These are phyloP conservation scores for Solanum tarijense DNA, from an alignment of 257 asterid genomes.

Conservation along the genomic window DNA sequence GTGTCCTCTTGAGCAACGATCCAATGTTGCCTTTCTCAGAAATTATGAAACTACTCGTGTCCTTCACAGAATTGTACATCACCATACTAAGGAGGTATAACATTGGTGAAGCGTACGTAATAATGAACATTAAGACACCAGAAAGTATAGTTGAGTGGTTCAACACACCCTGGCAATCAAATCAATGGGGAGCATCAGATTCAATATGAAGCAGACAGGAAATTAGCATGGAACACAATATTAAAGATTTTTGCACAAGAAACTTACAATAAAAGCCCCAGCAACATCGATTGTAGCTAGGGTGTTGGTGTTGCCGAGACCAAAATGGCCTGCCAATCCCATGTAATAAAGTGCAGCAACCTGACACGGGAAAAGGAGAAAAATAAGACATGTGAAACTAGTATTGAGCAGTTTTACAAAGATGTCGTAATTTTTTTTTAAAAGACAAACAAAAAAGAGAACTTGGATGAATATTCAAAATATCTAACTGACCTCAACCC, in stretches of 20 bases:
- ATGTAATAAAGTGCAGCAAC: conserved; percentile 66
- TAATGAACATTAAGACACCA: conserved; percentile 82
- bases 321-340: conserved; percentile 93
- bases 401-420: neutral
- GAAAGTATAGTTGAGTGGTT: conserved; percentile 78
- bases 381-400: neutral
- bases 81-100: conserved; percentile 58
- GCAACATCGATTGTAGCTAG: conserved; percentile 95
- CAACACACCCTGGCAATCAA: conserved; percentile 60
- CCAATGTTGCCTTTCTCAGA: conserved; percentile 23
- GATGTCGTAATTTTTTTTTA: neutral
- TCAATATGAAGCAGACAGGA: neutral
- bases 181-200: conserved; percentile 1
- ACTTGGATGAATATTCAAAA: neutral
- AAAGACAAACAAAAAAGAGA: neutral
- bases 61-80: conserved; percentile 30
- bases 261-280: conserved; percentile 72
- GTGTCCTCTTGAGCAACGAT: conserved; percentile 28
- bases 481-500: conserved; percentile 67
- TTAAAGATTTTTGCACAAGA: neutral
- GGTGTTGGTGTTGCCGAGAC: conserved; percentile 89
- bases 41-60: conserved; percentile 8
- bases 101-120: conserved; percentile 82
- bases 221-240: neutral
- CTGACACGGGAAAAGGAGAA: conserved; percentile 19